These are phyloP conservation scores for Lentithecium fluviatile DNA, from an alignment of 495 filamentous ascomycete species.

Conservation along the genomic window DNA sequence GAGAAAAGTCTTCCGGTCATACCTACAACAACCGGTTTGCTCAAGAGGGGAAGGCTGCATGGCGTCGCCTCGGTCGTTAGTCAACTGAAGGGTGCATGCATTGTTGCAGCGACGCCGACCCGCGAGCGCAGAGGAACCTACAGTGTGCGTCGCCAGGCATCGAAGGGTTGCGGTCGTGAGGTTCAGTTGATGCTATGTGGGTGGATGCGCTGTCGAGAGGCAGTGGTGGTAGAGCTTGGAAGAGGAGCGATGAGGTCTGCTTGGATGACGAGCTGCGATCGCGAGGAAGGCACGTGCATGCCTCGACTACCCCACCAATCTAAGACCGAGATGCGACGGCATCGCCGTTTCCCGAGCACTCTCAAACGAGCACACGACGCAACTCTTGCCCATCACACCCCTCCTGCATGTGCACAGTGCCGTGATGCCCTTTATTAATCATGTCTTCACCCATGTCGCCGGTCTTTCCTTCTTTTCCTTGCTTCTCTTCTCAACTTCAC, in stretches of 20 bases:
- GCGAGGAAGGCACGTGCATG: neutral
- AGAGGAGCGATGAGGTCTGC: neutral
- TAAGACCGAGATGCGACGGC: neutral
- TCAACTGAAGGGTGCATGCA: no score
- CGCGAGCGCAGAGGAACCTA: no score
- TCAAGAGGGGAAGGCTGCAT: no score
- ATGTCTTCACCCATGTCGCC: neutral
- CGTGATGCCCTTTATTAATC: neutral
- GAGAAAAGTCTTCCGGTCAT: no score
- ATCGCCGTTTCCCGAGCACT: slow-evolving; percentile 1
- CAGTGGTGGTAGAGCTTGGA: neutral
- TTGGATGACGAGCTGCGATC: neutral
- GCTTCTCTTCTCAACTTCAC: neutral
- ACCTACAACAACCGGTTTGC: no score
- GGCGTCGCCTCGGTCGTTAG: no score
- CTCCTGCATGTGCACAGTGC: neutral
- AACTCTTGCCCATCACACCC: neutral
- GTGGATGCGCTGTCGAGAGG: neutral
- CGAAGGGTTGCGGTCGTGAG: no score
- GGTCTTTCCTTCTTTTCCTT: neutral
- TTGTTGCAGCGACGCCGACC: no score
- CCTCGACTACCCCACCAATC: neutral
- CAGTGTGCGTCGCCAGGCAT: no score
- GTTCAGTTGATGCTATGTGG: no score
- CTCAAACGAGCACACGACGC: neutral